Conservation (phyloP, 73 alveolate species). For the Stentor coeruleus region DNA sequence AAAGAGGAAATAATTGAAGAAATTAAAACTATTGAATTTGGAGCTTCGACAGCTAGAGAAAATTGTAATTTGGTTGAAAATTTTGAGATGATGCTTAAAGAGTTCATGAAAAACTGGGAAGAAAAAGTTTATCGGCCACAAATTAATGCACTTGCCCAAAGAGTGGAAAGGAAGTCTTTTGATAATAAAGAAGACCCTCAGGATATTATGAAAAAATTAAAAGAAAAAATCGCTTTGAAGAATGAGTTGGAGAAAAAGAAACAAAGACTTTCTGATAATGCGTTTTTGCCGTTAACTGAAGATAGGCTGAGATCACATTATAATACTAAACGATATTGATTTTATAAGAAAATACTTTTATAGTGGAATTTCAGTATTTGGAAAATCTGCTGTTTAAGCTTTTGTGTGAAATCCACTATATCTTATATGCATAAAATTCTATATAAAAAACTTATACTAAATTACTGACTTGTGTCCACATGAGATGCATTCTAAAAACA, state of each 20-base stretch:
- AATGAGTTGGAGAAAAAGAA: not conserved
- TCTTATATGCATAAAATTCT: no score
- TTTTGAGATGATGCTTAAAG: not conserved
- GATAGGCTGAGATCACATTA: no score
- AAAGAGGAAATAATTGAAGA: not conserved
- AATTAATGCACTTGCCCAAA: no score
- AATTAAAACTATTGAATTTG: not conserved
- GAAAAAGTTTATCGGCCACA: not conserved
- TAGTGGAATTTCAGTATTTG: no score
- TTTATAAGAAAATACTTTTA: no score
- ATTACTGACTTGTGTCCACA: conserved; percentile 61
- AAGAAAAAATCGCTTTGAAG: not conserved
- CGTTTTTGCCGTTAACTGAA: no score
- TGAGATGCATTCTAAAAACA: conserved; percentile 88
- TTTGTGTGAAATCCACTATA: no score
- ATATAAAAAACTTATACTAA: no score
- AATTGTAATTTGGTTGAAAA: not conserved
- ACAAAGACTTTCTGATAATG: not conserved
- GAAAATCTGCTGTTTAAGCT: no score
- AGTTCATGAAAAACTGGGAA: not conserved
- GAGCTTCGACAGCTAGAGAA: not conserved
- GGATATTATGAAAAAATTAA: not conserved
- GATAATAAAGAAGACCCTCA: not conserved
- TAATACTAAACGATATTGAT: no score
- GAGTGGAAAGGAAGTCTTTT: no score